Evolutionary conservation across 495 filamentous ascomycete genomes (phyloP).

Genomic region (Corynascus novoguineensis): DNA sequence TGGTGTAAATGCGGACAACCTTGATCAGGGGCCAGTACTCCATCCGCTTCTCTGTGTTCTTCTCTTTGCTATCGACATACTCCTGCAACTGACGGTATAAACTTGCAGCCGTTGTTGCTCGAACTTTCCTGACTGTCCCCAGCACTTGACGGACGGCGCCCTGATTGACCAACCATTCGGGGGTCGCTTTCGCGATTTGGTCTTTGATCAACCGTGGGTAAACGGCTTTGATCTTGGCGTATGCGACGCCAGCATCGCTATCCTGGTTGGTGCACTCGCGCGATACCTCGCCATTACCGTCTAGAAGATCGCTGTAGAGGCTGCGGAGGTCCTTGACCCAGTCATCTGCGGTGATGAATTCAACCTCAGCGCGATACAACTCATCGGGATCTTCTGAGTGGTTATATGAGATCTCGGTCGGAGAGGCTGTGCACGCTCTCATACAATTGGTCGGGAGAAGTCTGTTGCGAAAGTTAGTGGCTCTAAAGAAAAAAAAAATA

Average conservation of each 20-base stretch:
- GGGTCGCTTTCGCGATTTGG: conserved; percentile 39
- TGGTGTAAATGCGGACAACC: conserved; percentile 56
- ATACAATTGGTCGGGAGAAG: conserved; percentile 37
- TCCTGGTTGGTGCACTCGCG: conserved; percentile 43
- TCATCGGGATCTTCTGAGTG: conserved; percentile 35
- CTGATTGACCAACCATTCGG: conserved; percentile 39
- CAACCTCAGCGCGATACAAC: conserved; percentile 57
- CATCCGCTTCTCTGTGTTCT: conserved; percentile 35
- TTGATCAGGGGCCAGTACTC: conserved; percentile 63
- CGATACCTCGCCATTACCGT: conserved; percentile 37
- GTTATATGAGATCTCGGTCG: conserved; percentile 63
- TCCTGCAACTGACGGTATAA: conserved; percentile 29
- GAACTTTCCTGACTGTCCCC: conserved; percentile 44
- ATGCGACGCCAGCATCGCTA: conserved; percentile 54
- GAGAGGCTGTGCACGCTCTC: conserved; percentile 59
- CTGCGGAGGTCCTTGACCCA: conserved; percentile 52
- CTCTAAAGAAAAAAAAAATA: background rate
- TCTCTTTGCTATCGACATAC: conserved; percentile 34
- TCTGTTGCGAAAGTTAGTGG: conserved; percentile 12
- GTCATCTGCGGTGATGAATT: conserved; percentile 54
- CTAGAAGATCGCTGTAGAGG: conserved; percentile 51
- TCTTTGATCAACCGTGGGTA: conserved; percentile 56
- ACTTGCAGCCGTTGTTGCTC: conserved; percentile 27
- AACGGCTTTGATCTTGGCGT: conserved; percentile 61
- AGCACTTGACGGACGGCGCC: conserved; percentile 41